Conservation (phyloP, 768 basidiomycete genomes). For the Mrakia frigida region DNA sequence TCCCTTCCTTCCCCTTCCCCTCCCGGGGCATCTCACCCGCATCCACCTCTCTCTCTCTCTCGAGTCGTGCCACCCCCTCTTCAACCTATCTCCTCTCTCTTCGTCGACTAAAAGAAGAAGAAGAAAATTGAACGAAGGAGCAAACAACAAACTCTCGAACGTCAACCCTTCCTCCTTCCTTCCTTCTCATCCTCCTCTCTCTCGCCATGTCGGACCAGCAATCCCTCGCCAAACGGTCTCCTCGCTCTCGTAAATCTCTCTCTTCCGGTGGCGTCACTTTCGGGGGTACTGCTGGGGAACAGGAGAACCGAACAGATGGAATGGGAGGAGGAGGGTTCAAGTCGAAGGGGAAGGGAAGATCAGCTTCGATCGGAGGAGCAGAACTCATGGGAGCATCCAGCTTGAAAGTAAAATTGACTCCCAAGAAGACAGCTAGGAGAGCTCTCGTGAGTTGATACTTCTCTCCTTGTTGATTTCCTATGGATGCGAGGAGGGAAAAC, state of each 20-base stretch:
- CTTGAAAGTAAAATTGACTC: background rate
- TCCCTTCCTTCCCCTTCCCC: too few species aligned
- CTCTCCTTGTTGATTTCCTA: background rate
- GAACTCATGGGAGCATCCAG: background rate
- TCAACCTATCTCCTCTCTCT: too few species aligned
- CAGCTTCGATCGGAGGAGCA: constrained; percentile 2
- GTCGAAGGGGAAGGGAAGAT: background rate
- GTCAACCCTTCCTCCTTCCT: background rate
- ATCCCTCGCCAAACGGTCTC: background rate
- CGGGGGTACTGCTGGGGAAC: background rate
- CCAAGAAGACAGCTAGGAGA: constrained; percentile 24
- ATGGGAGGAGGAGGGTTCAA: background rate
- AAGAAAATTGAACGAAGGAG: too few species aligned
- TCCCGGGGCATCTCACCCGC: too few species aligned
- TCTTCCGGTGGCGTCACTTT: background rate
- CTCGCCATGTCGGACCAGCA: background rate
- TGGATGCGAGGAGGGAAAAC: background rate
- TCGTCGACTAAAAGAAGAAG: too few species aligned
- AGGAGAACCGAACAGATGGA: background rate
- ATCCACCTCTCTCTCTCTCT: too few species aligned
- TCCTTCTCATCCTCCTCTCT: background rate
- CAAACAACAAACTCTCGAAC: too few species aligned
- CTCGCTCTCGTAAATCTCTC: background rate
- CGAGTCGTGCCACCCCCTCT: too few species aligned
- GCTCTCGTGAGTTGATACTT: constrained; percentile 5